Percentiles rank a stretch among this genome's conserved stretches.
These are phyloP conservation scores for Aaosphaeria arxii DNA, from an alignment of 2,329 filamentous ascomycete genomes.

Conservation along the genomic window DNA sequence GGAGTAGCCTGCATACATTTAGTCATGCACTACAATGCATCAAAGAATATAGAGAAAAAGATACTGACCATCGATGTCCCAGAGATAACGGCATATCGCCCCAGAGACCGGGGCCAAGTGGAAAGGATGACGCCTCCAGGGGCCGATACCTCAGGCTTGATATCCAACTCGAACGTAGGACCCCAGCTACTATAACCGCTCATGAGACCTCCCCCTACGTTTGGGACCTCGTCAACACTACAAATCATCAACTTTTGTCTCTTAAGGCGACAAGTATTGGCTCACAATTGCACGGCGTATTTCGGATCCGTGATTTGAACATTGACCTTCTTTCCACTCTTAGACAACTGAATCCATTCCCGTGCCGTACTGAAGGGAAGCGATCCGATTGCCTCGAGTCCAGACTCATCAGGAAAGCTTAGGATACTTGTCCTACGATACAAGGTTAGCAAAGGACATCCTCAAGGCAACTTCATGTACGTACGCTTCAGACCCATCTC, in stretches of 20 bases:
- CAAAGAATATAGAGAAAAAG: too few species aligned
- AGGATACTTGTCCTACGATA: too few species aligned
- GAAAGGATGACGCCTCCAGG: slow-evolving; percentile 59
- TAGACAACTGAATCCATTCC: too few species aligned
- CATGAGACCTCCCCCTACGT: slow-evolving; percentile 48
- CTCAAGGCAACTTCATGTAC: not conserved
- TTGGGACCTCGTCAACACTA: slow-evolving; percentile 4
- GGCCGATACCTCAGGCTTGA: slow-evolving; percentile 56
- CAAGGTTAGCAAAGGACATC: too few species aligned
- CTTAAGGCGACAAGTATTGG: slow-evolving; percentile 1
- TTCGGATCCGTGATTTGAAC: slow-evolving; percentile 18
- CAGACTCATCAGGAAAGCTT: too few species aligned
- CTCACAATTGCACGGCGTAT: slow-evolving; percentile 1
- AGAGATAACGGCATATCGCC: slow-evolving; percentile 50
- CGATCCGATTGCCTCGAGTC: not conserved
- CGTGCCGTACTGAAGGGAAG: not conserved
- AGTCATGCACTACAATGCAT: not conserved
- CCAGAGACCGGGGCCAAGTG: slow-evolving; percentile 48
- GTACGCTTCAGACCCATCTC: not conserved
- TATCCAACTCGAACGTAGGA: slow-evolving; percentile 57
- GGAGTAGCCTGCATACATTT: slow-evolving; percentile 5
- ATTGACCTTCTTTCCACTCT: slow-evolving; percentile 7
- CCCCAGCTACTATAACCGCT: slow-evolving; percentile 59
- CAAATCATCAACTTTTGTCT: not conserved
- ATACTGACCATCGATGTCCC: slow-evolving; percentile 55